A percentile compares a stretch with the other conserved stretches of the same genome.
Evolutionary conservation across 2,329 filamentous ascomycete species (phyloP).

Genomic region (Ascochyta clinopodiicola): DNA sequence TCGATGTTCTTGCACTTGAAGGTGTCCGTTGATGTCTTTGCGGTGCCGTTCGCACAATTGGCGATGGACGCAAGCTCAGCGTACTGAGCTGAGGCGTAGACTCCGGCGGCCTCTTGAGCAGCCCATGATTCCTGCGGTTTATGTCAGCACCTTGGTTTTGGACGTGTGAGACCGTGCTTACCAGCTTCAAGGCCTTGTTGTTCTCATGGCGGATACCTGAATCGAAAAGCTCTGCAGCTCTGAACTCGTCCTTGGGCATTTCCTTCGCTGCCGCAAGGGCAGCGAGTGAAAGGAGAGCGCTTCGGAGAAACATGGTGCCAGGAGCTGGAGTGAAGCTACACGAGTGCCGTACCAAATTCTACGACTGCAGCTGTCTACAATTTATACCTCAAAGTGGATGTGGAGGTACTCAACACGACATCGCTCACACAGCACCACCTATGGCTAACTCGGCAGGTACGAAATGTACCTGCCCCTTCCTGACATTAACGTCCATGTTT

Average conservation of each 20-base stretch:
- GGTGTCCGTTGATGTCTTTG: slow-evolving; percentile 42
- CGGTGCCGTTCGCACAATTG: slow-evolving; percentile 48
- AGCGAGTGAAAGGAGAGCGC: slow-evolving; percentile 40
- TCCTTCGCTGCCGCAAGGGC: slow-evolving; percentile 45
- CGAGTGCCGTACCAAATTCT: slow-evolving; percentile 5
- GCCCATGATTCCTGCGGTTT: slow-evolving; percentile 46
- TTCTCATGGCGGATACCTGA: slow-evolving; percentile 49
- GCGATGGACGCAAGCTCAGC: slow-evolving; percentile 42
- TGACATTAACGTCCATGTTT: slow-evolving; percentile 24
- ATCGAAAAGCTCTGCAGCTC: slow-evolving; percentile 47
- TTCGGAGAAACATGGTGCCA: slow-evolving; percentile 40
- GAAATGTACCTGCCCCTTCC: slow-evolving; percentile 36
- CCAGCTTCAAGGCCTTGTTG: slow-evolving; percentile 45
- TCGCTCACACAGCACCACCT: slow-evolving; percentile 15
- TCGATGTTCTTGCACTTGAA: slow-evolving; percentile 56
- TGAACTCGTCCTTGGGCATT: slow-evolving; percentile 44
- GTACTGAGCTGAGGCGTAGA: slow-evolving; percentile 45
- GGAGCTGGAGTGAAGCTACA: slow-evolving; percentile 4
- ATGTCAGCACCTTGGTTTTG: slow-evolving; percentile 23
- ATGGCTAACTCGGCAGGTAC: slow-evolving; percentile 41
- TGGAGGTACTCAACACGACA: slow-evolving; percentile 18
- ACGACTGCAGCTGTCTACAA: neutral
- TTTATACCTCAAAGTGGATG: slow-evolving; percentile 12
- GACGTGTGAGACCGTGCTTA: slow-evolving; percentile 9
- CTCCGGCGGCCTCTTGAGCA: slow-evolving; percentile 41